phyloP scores from a whole-genome alignment of 169 alveolate species.

The Eimeria tenella region DNA sequence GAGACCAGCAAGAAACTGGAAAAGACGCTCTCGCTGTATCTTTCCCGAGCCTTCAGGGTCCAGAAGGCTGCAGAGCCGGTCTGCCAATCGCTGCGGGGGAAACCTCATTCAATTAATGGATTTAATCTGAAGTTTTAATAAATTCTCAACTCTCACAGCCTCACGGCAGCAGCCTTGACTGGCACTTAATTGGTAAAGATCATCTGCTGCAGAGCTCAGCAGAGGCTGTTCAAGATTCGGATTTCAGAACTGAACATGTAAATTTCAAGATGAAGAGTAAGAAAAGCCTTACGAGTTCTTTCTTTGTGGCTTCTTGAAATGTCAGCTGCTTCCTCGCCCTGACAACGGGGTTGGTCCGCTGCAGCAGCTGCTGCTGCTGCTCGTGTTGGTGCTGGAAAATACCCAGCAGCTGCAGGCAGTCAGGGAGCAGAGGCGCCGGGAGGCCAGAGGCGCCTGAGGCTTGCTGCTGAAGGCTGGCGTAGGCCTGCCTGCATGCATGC shows the following conservation, averaged over 20 bases:
- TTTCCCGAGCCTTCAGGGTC: slow-evolving; percentile 58
- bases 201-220: too few relatives aligned
- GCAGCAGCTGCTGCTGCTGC: slow-evolving; percentile 24
- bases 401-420: slow-evolving; percentile 62
- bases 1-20: slow-evolving; percentile 54
- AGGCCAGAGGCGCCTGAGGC: background rate
- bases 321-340: slow-evolving; percentile 23
- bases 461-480: slow-evolving; percentile 66
- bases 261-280: background rate
- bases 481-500: slow-evolving; percentile 68
- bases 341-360: background rate
- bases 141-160: too few relatives aligned
- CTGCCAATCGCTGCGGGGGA: slow-evolving; percentile 35
- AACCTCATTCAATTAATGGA: too few relatives aligned
- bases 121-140: too few relatives aligned
- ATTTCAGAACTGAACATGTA: background rate
- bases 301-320: slow-evolving; percentile 12
- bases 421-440: slow-evolving; percentile 60
- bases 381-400: slow-evolving; percentile 30
- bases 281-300: slow-evolving; percentile 6
- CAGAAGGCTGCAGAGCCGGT: slow-evolving; percentile 33
- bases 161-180: too few relatives aligned
- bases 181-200: too few relatives aligned
- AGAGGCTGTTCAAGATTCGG: too few relatives aligned
- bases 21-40: slow-evolving; percentile 9